Evolutionary conservation across 2,329 filamentous ascomycete species (phyloP), one percentile per base, ranked within the genome.

Genomic region (Thermothelomyces thermophilus): DNA sequence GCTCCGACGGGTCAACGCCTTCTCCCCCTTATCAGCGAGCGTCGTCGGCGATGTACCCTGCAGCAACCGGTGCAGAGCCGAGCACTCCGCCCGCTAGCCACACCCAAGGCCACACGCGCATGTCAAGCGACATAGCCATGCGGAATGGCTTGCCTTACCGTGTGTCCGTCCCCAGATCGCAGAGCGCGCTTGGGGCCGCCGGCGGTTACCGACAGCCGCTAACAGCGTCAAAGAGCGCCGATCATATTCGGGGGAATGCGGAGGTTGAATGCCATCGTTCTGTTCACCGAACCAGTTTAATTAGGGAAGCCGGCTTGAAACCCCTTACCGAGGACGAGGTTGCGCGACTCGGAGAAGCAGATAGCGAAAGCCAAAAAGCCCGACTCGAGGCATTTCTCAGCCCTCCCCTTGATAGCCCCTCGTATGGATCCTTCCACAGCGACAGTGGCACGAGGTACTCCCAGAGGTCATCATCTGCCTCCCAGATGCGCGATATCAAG

Each of bases 401-500:
- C 52, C 75, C 76, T 1, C 70, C 69, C 0, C 70, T 70, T 41
- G 69, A 73, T 5, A 79, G 70, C 52, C 75, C 76, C 0, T 70
- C 69, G 0, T 70, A 69, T 42, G 69, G 73, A 44, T 60, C 66
- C 1, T 69, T 55, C 26, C 42, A 41, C 7, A 47, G 50, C 35
- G 55, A 59, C 16, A 48, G 61, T 31, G 60, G 62, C n/a, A 71
- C 73, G 9, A 69, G 72, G 37, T 74, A 49, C 17, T 46, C 73
- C 8, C 77, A 77, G 22, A 77, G 87, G 16, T 83, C 86, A 2
- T 75, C 82, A 13, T 91, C 88, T 1, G 82, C 82, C n/a, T 76
- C 83, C 13, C 83, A 87, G 61, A 81, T 87, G 62, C 81, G 84
- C 8, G 78, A 79, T 45, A 72, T 95, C 37, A 87, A 88, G 53